Base-by-base conservation (phyloP, 192 early-diverging fungal genomes). In the Backusella liffmaniae region DNA sequence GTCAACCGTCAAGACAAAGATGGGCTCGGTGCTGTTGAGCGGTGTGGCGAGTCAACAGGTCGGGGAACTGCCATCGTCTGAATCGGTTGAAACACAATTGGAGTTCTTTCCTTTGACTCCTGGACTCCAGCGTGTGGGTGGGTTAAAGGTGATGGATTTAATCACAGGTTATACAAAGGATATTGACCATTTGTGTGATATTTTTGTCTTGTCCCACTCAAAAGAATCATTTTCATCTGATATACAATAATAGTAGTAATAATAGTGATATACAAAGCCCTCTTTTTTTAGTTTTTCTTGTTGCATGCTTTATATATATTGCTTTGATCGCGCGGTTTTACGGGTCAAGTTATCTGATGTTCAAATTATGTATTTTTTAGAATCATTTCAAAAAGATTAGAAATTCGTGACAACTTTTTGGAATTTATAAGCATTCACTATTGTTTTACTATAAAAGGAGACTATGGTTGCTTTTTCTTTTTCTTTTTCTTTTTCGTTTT, bases 121-220 rank as follows among this genome's bases (percentile, higher is more conserved):
- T 26, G 97, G 97, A 18, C 83, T 97, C 56, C 96, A 97, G 79
- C 91, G 92, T 73, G 83, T 98, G 76, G 91, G 92, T 16, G 95
- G 95, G 3, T 82, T 98, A 74, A 88, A 83, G 65, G 77, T 98
- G 2, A 74, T 76, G 5, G 96, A 98, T 80, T 76, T 85, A 46
- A 74, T 90, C 6, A 88, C 89, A 42, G 94, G 95, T 5, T 88
- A 91, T 79, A 88, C 86, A n/a, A 89, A 89, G 71, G 95, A 96
- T 26, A 77, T 96, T 29, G 95, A 92, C 74, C 86, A 91, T 79
- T 75, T 96, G n/a, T 90, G 91, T 12, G 92, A 95, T 41, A 85
- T 91, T 49, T 86, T 91, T 77, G 91, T 95, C 8, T 73, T 80
- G 0, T 29, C 74, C 12, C 46, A 71, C 49, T 39, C 37, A 44